These are phyloP conservation scores for Diplotaxis tenuifolia DNA, from an alignment of 345 rosid species.

Conservation along the genomic window DNA sequence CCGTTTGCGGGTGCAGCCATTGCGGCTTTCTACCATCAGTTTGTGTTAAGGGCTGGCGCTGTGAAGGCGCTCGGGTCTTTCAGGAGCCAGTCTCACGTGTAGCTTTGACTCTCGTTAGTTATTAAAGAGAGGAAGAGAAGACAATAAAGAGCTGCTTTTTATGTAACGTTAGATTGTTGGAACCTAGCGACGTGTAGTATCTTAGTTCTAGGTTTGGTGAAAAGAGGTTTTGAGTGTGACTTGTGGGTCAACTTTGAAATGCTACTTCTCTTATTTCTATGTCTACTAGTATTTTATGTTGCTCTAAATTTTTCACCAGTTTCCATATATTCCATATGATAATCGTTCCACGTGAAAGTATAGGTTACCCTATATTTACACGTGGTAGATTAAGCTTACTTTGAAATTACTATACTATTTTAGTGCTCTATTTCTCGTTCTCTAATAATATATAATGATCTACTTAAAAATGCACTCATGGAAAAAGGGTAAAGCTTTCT, in stretches of 20 bases:
- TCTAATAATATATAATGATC: too few species aligned
- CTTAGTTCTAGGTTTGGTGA: conserved; percentile 32
- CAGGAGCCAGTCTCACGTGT: conserved; percentile 49
- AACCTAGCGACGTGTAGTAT: conserved; percentile 18
- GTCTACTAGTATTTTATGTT: not conserved
- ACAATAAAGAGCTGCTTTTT: conserved; percentile 9
- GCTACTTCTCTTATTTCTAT: conserved; percentile 17
- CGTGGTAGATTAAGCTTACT: not conserved
- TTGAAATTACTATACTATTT: not conserved
- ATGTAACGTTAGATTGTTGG: conserved; percentile 20
- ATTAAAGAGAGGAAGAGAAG: conserved; percentile 16
- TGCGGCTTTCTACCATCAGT: conserved; percentile 67
- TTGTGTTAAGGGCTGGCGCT: conserved; percentile 54
- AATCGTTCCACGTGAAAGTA: not conserved
- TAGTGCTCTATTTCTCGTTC: too few species aligned
- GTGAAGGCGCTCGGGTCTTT: conserved; percentile 56
- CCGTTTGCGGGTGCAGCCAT: conserved; percentile 67
- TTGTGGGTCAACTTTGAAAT: conserved; percentile 16
- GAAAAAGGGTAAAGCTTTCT: too few species aligned
- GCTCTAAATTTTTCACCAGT: not conserved
- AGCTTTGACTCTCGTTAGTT: not conserved
- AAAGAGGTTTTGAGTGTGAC: conserved; percentile 12
- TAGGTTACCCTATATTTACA: not conserved
- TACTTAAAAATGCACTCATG: too few species aligned
- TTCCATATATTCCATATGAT: not conserved